phyloP scores from a whole-genome alignment of 2,329 filamentous ascomycete species.

The Arthrobotrys sinensis region DNA sequence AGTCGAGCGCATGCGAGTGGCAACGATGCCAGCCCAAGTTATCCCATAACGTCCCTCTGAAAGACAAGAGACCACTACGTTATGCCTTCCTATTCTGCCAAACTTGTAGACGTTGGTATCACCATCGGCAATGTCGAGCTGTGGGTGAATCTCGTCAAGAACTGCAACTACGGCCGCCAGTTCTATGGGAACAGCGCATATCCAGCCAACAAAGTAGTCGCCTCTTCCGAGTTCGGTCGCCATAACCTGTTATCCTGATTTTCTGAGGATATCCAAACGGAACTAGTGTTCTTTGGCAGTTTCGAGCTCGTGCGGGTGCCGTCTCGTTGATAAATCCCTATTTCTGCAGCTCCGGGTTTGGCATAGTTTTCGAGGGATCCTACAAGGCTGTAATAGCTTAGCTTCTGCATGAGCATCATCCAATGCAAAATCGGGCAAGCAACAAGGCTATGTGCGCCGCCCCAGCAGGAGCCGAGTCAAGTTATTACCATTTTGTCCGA shows the following conservation, averaged over 20 bases:
- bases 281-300: background rate
- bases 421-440: too few relatives aligned
- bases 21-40: slow-evolving; percentile 4
- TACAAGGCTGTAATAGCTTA: too few relatives aligned
- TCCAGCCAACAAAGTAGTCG: too few relatives aligned
- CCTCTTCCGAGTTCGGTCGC: slow-evolving; percentile 17
- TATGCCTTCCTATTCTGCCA: slow-evolving; percentile 28
- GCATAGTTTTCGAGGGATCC: too few relatives aligned
- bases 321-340: too few relatives aligned
- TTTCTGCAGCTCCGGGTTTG: too few relatives aligned
- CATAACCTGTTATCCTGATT: slow-evolving; percentile 7
- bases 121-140: slow-evolving; percentile 2
- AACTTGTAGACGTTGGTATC: slow-evolving; percentile 25
- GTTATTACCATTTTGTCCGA: too few relatives aligned
- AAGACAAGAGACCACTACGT: slow-evolving; percentile 30
- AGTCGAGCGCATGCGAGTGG: background rate
- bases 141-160: slow-evolving; percentile 22
- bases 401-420: too few relatives aligned
- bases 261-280: background rate
- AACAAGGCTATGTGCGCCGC: too few relatives aligned
- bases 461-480: too few relatives aligned
- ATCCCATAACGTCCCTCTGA: slow-evolving; percentile 5
- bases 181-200: slow-evolving; percentile 28
- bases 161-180: slow-evolving; percentile 39
- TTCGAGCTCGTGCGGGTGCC: slow-evolving; percentile 9